Conservation (phyloP, 352 stramenopile species). For the Phytopythium oedochilum region DNA sequence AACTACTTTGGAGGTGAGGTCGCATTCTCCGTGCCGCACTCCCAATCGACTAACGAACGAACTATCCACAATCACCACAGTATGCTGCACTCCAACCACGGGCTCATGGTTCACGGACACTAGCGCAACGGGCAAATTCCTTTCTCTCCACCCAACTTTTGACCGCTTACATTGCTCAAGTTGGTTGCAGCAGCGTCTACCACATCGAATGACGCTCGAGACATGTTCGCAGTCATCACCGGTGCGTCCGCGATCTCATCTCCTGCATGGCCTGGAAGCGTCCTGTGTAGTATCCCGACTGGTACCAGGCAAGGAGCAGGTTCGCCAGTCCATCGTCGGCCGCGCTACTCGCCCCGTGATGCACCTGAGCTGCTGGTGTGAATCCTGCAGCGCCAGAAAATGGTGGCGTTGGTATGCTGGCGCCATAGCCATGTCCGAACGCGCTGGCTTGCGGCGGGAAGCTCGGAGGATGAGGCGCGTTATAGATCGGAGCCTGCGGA, state of each 20-base stretch:
- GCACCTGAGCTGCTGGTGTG: slow-evolving; percentile 5
- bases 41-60: background rate
- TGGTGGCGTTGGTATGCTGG: slow-evolving; percentile 1
- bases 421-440: background rate
- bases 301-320: slow-evolving; percentile 79
- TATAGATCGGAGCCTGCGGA: background rate
- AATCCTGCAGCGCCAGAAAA: slow-evolving; percentile 9
- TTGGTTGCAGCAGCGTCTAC: too few species aligned
- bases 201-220: too few species aligned
- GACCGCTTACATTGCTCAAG: too few species aligned
- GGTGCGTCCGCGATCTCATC: slow-evolving; percentile 36
- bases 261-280: slow-evolving; percentile 77
- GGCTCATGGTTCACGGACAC: background rate
- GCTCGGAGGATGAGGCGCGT: background rate
- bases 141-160: too few species aligned
- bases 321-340: slow-evolving; percentile 63
- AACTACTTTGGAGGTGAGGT: slow-evolving; percentile 38
- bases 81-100: slow-evolving; percentile 3
- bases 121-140: too few species aligned
- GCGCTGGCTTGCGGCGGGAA: background rate
- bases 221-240: slow-evolving; percentile 13
- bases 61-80: background rate
- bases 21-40: background rate
- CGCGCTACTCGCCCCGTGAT: slow-evolving; percentile 4
- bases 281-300: slow-evolving; percentile 79